Evolutionary conservation across 768 basidiomycete genomes (phyloP).

Genomic region (Tylopilus sp.): DNA sequence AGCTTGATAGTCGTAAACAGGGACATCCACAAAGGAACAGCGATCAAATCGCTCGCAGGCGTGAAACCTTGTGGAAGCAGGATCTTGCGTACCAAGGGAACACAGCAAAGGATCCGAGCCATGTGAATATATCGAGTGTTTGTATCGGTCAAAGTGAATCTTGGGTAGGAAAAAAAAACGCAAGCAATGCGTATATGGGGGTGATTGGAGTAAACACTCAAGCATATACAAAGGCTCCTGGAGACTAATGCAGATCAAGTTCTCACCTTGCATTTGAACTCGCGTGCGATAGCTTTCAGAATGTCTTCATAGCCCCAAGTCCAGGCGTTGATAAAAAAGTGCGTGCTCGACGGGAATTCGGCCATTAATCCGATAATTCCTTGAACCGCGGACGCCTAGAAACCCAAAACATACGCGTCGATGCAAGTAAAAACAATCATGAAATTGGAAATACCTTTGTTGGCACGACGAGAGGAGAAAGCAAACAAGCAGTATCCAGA

Average conservation of each 20-base stretch:
- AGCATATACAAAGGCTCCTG: neutral
- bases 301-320: slow-evolving; percentile 97
- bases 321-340: slow-evolving; percentile 92
- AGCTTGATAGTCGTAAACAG: slow-evolving; percentile 16
- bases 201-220: neutral
- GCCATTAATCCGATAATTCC: slow-evolving; percentile 70
- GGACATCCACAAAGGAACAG: slow-evolving; percentile 58
- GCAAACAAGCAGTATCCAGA: slow-evolving; percentile 74
- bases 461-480: slow-evolving; percentile 49
- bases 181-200: slow-evolving; percentile 12
- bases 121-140: slow-evolving; percentile 60
- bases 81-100: slow-evolving; percentile 57
- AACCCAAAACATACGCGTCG: neutral
- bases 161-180: slow-evolving; percentile 22
- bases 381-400: slow-evolving; percentile 59
- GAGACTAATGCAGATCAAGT: neutral
- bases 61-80: slow-evolving; percentile 75
- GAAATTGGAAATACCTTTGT: slow-evolving; percentile 46
- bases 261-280: slow-evolving; percentile 60
- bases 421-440: neutral
- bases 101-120: slow-evolving; percentile 59
- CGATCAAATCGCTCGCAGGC: slow-evolving; percentile 86
- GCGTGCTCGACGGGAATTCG: slow-evolving; percentile 57
- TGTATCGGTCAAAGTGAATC: slow-evolving; percentile 94
- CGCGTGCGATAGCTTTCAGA: slow-evolving; percentile 66